A percentile compares a stretch with the other conserved stretches of the same genome.
phyloP scores from a whole-genome alignment of 2,329 filamentous ascomycete genomes.

The Bertia moriformis region DNA sequence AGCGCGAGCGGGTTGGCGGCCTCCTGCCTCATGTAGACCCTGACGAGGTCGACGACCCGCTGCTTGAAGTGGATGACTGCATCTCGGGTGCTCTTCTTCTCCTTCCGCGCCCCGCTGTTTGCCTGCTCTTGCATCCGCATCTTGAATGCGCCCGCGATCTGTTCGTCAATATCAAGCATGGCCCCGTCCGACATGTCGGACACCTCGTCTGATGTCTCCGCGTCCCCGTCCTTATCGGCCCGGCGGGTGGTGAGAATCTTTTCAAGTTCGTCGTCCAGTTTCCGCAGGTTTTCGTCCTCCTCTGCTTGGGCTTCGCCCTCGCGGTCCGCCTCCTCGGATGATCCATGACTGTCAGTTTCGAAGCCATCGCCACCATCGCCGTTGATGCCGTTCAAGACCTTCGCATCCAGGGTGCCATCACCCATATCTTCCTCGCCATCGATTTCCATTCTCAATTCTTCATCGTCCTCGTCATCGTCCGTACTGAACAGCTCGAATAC shows the following conservation, averaged over 20 bases:
- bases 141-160: slow-evolving; percentile 74
- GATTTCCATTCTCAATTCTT: slow-evolving; percentile 44
- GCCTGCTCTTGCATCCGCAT: slow-evolving; percentile 54
- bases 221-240: slow-evolving; percentile 41
- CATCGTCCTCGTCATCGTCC: too few relatives aligned
- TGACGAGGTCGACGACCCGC: slow-evolving; percentile 74
- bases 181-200: slow-evolving; percentile 89
- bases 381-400: slow-evolving; percentile 4
- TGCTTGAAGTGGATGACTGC: slow-evolving; percentile 90
- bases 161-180: slow-evolving; percentile 78
- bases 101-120: slow-evolving; percentile 67
- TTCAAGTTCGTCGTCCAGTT: slow-evolving; percentile 61
- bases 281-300: slow-evolving; percentile 25
- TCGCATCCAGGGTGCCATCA: slow-evolving; percentile 4
- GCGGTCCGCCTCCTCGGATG: slow-evolving; percentile 23
- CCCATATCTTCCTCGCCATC: slow-evolving; percentile 32
- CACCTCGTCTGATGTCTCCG: slow-evolving; percentile 43
- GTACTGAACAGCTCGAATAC: slow-evolving; percentile 81
- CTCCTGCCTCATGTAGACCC: slow-evolving; percentile 72
- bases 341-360: slow-evolving; percentile 13
- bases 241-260: slow-evolving; percentile 62
- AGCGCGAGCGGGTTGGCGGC: slow-evolving; percentile 53
- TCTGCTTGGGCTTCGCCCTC: slow-evolving; percentile 23
- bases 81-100: slow-evolving; percentile 75
- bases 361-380: slow-evolving; percentile 7